Conservation (phyloP, 768 basidiomycete species). For the Suillus paluster region DNA sequence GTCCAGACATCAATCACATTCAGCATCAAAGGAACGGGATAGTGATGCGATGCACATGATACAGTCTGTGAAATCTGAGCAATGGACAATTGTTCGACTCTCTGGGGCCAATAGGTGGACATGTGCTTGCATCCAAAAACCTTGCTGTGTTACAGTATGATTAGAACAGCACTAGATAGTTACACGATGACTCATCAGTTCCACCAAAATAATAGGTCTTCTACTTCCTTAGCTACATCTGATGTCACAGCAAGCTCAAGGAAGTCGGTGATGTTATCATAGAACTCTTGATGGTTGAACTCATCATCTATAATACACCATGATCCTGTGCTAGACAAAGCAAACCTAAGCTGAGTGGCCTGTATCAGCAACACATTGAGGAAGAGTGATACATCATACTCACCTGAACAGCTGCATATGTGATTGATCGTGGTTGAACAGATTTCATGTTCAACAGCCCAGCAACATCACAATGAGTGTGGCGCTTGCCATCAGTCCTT, state of each 20-base stretch:
- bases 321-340: conserved; percentile 12
- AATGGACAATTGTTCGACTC: too few relatives aligned
- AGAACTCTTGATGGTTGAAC: conserved; percentile 18
- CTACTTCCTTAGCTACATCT: not conserved
- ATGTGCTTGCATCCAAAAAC: too few relatives aligned
- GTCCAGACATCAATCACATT: conserved; percentile 32
- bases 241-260: conserved; percentile 13
- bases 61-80: too few relatives aligned
- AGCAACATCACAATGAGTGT: conserved; percentile 15
- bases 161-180: not conserved
- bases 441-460: conserved; percentile 12
- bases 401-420: conserved; percentile 32
- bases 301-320: conserved; percentile 14
- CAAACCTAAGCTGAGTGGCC: conserved; percentile 19
- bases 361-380: not conserved
- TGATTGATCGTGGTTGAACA: conserved; percentile 24
- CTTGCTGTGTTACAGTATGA: not conserved
- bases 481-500: conserved; percentile 2
- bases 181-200: conserved; percentile 11
- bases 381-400: not conserved
- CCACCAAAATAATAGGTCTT: conserved; percentile 19
- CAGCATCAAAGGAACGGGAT: conserved; percentile 31
- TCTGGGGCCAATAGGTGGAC: too few relatives aligned
- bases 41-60: conserved; percentile 21
- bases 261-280: conserved; percentile 18